These are phyloP conservation scores for Fusarium oxysporum DNA, from an alignment of 2,329 filamentous ascomycete genomes.

Conservation along the genomic window DNA sequence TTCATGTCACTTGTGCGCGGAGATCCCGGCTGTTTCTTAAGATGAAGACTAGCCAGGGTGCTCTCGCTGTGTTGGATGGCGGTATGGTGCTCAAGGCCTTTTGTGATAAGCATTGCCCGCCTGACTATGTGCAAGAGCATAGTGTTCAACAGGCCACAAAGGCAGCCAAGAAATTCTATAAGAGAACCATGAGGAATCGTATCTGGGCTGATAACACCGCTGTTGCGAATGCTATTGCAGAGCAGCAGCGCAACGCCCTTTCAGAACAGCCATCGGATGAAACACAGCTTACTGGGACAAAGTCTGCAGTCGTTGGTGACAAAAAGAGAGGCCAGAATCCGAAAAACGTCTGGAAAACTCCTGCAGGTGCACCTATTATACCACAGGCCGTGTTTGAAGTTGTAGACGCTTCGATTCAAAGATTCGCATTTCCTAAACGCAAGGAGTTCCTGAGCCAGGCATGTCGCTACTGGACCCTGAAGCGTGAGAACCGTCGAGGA, in stretches of 20 bases:
- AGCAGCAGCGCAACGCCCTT: conserved; percentile 72
- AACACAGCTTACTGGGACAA: conserved; percentile 84
- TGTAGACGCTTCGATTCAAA: conserved; percentile 83
- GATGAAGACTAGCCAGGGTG: conserved; percentile 93
- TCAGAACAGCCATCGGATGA: conserved; percentile 82
- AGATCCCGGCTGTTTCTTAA: conserved; percentile 88
- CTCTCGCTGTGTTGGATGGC: conserved; percentile 80
- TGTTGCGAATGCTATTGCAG: conserved; percentile 83
- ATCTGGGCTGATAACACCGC: conserved; percentile 93
- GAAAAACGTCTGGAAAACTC: conserved; percentile 80
- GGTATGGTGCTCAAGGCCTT: conserved; percentile 90
- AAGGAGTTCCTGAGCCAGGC: conserved; percentile 94
- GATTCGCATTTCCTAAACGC: conserved; percentile 83
- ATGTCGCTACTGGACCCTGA: conserved; percentile 97
- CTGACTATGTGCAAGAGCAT: conserved; percentile 89
- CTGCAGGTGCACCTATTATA: conserved; percentile 94
- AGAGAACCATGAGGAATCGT: conserved; percentile 85
- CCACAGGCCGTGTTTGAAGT: conserved; percentile 88
- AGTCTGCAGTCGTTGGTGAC: conserved; percentile 80
- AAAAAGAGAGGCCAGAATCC: conserved; percentile 69
- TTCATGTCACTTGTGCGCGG: conserved; percentile 95
- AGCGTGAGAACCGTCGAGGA: conserved; percentile 90
- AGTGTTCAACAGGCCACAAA: conserved; percentile 82
- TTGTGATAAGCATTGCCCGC: conserved; percentile 93
- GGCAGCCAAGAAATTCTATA: conserved; percentile 90